A percentile compares a stretch with the other conserved stretches of the same genome.
phyloP scores from a whole-genome alignment of 2,329 filamentous ascomycete genomes.

The Fusarium mangiferae region DNA sequence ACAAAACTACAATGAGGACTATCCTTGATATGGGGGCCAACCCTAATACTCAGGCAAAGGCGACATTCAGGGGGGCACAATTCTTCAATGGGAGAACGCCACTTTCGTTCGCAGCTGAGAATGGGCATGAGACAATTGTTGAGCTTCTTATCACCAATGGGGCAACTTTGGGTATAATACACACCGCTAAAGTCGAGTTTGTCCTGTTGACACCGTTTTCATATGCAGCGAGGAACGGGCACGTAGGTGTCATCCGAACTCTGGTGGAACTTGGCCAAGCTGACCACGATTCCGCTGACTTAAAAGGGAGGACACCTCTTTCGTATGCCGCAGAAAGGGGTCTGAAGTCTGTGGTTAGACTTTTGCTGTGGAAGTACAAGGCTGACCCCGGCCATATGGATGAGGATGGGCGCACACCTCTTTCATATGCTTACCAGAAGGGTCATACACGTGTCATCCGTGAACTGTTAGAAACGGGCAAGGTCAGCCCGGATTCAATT shows the following conservation, averaged over 20 bases:
- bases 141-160: too few species aligned
- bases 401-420: background rate
- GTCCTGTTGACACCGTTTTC: too few species aligned
- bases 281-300: fast-evolving
- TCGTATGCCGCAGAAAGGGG: background rate
- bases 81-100: too few species aligned
- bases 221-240: too few species aligned
- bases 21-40: too few species aligned
- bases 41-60: too few species aligned
- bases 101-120: too few species aligned
- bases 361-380: fast-evolving
- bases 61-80: too few species aligned
- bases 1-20: too few species aligned
- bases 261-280: fast-evolving
- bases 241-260: background rate
- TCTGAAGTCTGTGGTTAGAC: fast-evolving
- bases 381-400: fast-evolving
- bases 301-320: background rate
- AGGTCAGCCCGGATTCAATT: fast-evolving
- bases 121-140: too few species aligned
- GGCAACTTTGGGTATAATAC: too few species aligned
- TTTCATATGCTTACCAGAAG: background rate
- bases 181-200: too few species aligned
- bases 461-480: background rate
- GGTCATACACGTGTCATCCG: background rate